Base-by-base conservation (phyloP, 2,329 filamentous ascomycete species). In the Chrysosporium queenslandicum region DNA sequence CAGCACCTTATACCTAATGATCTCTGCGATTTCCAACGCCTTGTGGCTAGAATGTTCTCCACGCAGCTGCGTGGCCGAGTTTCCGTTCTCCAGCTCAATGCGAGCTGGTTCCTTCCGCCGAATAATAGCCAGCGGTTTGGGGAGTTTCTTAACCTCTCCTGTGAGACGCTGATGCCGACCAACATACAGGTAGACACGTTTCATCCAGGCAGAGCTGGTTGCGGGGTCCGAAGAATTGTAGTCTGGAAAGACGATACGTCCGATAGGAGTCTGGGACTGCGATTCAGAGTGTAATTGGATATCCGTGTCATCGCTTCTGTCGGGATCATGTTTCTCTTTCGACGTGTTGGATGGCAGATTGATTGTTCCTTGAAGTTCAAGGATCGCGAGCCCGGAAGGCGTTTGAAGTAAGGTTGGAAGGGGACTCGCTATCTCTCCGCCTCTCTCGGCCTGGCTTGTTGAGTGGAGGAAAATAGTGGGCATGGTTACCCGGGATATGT, bases 311-410 rank as follows among this genome's bases (percentile, higher is more conserved):
- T 56, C 46, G 16, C 48, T 36, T 5, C 54, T 52, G 7, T 36
- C 53, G 18, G 55, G 55, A 32, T 69, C 56, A 4, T 66, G 58
- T n/a, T 58, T 60, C 27, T 66, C 58, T n/a, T 58, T 60, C 27
- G 66, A 59, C 1, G 70, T 57, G 6, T 18, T 40, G 8, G 32
- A 43, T 16, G 87, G 83, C 1, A 89, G 74, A 67, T 94, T 91
- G 70, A 98, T 83, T 12, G 81, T 87, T 56, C 90, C 92, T 74
- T 98, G 92, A 12, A 98, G 80, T 71, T 97, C 92, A 53, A 98
- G 75, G 42, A 98, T 76, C 16, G 91, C 91, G 37, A 96, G 79
- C 47, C 92, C 92, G 0, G 86, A 83, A 0, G 92, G 92, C 0
- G 91, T 96, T 61, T 90, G 86, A 14, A 97, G 79, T 56, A 95